Conservation (phyloP, 2,329 filamentous ascomycete species). For the Fusarium staphyleae region DNA sequence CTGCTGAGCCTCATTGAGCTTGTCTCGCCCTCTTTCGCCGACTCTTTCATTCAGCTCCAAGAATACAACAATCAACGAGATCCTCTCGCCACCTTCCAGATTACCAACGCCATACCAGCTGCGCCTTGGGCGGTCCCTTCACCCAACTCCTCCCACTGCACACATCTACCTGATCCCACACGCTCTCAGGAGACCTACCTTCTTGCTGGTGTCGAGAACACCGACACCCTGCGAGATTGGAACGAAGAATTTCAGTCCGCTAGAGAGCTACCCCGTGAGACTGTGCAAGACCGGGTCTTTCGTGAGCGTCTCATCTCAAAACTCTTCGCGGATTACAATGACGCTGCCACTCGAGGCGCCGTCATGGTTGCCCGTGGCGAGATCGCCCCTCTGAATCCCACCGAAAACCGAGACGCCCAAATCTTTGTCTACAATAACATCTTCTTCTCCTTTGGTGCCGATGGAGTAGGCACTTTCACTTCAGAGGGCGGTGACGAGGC, state of each 20-base stretch:
- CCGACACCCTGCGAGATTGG: constrained; percentile 95
- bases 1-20: constrained; percentile 79
- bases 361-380: constrained; percentile 92
- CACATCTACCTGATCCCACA: constrained; percentile 83
- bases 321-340: constrained; percentile 96
- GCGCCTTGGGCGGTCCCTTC: constrained; percentile 89
- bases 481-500: constrained; percentile 97
- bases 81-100: constrained; percentile 90
- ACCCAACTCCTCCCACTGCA: constrained; percentile 66
- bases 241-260: constrained; percentile 99
- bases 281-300: constrained; percentile 94
- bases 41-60: constrained; percentile 78
- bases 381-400: constrained; percentile 92
- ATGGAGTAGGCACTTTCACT: constrained; percentile 96
- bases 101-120: constrained; percentile 91
- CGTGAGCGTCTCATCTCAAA: constrained; percentile 93
- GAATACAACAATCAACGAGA: constrained; percentile 87
- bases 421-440: constrained; percentile 99
- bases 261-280: constrained; percentile 90
- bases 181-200: constrained; percentile 93
- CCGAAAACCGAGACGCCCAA: constrained; percentile 89
- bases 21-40: constrained; percentile 83
- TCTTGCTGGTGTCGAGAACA: constrained; percentile 88
- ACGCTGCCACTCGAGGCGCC: constrained; percentile 90
- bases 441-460: constrained; percentile 98